A percentile compares a stretch with the other conserved stretches of the same genome.
Conservation (phyloP, 2,329 filamentous ascomycete genomes). For the Trichoderma simmonsii region DNA sequence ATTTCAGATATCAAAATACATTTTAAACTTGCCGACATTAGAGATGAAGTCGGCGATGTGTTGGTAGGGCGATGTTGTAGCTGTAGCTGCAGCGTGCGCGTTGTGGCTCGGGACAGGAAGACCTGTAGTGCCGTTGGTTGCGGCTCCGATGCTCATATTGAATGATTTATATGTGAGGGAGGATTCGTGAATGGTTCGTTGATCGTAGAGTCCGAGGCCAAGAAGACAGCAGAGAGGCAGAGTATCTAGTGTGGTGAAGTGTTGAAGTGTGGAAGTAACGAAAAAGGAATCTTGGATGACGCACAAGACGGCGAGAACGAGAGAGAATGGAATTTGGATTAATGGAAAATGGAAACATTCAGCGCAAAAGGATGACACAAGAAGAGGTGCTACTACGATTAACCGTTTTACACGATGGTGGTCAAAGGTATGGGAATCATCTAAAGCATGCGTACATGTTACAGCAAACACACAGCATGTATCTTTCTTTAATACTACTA, state of each 20-base stretch:
- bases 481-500: not conserved
- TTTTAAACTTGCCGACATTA: not conserved
- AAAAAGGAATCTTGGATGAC: not conserved
- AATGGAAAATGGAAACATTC: not conserved
- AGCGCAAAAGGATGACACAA: not conserved
- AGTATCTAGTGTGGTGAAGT: not conserved
- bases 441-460: not conserved
- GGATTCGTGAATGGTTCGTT: not conserved
- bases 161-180: not conserved
- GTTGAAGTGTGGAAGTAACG: not conserved
- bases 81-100: not conserved
- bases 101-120: not conserved
- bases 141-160: not conserved
- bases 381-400: not conserved
- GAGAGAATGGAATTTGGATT: not conserved
- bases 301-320: not conserved
- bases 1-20: not conserved
- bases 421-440: not conserved
- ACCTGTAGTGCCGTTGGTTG: not conserved
- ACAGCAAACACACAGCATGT: not conserved
- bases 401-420: not conserved
- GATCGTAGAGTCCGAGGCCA: not conserved
- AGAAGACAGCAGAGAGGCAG: not conserved
- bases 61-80: not conserved
- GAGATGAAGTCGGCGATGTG: not conserved